Conservation (phyloP, 1,284 basidiomycete species). For the Irpex rosettiformis region DNA sequence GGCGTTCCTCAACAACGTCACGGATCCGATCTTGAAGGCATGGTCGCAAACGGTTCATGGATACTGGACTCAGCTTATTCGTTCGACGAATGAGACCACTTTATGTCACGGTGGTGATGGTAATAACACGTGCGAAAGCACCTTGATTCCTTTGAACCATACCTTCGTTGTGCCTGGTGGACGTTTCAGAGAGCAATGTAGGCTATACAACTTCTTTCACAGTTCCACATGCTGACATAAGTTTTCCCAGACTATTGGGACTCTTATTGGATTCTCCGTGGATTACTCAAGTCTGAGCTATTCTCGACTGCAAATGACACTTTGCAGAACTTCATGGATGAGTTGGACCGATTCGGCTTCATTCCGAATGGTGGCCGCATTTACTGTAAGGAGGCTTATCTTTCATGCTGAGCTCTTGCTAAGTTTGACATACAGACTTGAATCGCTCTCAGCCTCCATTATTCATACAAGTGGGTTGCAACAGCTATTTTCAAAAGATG, state of each 20-base stretch:
- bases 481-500: not conserved
- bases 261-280: constrained; percentile 85
- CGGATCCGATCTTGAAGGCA: constrained; percentile 66
- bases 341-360: constrained; percentile 78
- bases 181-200: constrained; percentile 69
- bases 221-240: not conserved
- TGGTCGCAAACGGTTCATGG: constrained; percentile 78
- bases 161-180: constrained; percentile 89
- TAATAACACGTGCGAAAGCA: constrained; percentile 67
- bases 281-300: constrained; percentile 77
- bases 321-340: constrained; percentile 91
- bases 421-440: constrained; percentile 49
- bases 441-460: constrained; percentile 89
- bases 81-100: constrained; percentile 67
- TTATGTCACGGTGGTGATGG: constrained; percentile 53
- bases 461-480: constrained; percentile 44
- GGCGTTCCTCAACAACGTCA: constrained; percentile 68
- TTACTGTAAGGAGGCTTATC: constrained; percentile 53
- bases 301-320: constrained; percentile 73
- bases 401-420: too few relatives aligned
- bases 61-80: constrained; percentile 79
- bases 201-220: constrained; percentile 21
- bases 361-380: constrained; percentile 90
- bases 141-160: constrained; percentile 85
- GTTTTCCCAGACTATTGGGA: constrained; percentile 69